phyloP scores from a whole-genome alignment of 441 rosid species.

The Pelargonium citronellum region DNA sequence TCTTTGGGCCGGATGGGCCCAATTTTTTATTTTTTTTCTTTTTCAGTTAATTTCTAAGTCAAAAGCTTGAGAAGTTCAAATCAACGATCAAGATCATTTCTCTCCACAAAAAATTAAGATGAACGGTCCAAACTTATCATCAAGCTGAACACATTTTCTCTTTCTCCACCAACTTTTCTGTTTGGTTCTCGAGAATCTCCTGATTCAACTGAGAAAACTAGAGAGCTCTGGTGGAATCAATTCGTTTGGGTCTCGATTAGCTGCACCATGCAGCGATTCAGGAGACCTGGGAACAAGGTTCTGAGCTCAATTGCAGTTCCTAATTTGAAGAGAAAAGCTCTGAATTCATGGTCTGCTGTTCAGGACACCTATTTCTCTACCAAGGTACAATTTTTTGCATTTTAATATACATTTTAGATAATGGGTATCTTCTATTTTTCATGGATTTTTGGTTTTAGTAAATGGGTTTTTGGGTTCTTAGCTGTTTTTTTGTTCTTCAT shows the following conservation, averaged over 20 bases:
- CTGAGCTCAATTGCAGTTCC: conserved; percentile 40
- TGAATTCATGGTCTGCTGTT: conserved; percentile 60
- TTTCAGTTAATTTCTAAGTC: too few relatives aligned
- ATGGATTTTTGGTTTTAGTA: neutral
- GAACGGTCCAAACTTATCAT: neutral
- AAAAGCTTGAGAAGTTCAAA: neutral
- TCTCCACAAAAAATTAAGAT: neutral
- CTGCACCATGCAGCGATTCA: conserved; percentile 55
- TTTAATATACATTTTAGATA: neutral
- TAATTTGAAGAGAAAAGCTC: conserved; percentile 54
- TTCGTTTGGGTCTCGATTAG: conserved; percentile 12
- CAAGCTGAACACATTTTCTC: neutral
- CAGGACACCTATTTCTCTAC: conserved; percentile 73
- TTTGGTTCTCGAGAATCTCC: neutral
- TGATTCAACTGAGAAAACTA: neutral
- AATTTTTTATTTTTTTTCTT: too few relatives aligned
- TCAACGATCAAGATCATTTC: neutral
- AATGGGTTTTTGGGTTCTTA: neutral
- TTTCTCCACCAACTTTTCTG: conserved; percentile 6
- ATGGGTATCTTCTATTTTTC: conserved; percentile 13
- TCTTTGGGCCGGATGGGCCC: too few relatives aligned
- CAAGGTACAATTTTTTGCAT: conserved; percentile 35
- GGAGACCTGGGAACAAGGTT: conserved; percentile 47
- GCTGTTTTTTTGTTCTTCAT: neutral
- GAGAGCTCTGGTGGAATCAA: conserved; percentile 19